phyloP scores from a whole-genome alignment of 257 asterid genomes.

The Capsicum rhomboideum region DNA sequence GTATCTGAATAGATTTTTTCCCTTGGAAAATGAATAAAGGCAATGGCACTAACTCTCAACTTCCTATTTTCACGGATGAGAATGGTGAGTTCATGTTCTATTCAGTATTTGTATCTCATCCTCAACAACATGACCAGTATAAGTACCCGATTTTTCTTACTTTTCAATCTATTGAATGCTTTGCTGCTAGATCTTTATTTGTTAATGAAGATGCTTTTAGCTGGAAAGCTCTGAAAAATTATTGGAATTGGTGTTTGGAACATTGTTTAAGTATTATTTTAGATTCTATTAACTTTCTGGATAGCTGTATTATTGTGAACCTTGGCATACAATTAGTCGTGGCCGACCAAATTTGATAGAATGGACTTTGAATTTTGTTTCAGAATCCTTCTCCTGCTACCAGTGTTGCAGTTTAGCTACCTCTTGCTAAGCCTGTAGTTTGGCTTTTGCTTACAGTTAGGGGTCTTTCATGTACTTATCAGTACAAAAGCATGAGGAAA shows the following conservation, averaged over 20 bases:
- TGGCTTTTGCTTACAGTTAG: not conserved
- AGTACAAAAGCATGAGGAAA: not conserved
- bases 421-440: no score
- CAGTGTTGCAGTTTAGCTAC: no score
- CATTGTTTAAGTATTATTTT: not conserved
- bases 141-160: not conserved
- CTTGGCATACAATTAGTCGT: not conserved
- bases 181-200: not conserved
- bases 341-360: not conserved
- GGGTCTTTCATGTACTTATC: not conserved
- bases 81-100: slow-evolving; percentile 29
- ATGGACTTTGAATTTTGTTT: not conserved
- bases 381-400: not conserved
- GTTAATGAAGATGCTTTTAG: not conserved
- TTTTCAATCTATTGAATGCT: not conserved
- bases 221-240: not conserved
- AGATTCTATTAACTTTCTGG: not conserved
- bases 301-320: not conserved
- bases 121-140: no score
- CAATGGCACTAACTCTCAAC: slow-evolving; percentile 34
- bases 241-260: not conserved
- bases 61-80: slow-evolving; percentile 38
- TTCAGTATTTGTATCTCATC: not conserved
- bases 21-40: slow-evolving; percentile 47
- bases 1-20: not conserved